Evolutionary conservation across 495 filamentous ascomycete genomes (phyloP).

Genomic region (Immersiella caudata): DNA sequence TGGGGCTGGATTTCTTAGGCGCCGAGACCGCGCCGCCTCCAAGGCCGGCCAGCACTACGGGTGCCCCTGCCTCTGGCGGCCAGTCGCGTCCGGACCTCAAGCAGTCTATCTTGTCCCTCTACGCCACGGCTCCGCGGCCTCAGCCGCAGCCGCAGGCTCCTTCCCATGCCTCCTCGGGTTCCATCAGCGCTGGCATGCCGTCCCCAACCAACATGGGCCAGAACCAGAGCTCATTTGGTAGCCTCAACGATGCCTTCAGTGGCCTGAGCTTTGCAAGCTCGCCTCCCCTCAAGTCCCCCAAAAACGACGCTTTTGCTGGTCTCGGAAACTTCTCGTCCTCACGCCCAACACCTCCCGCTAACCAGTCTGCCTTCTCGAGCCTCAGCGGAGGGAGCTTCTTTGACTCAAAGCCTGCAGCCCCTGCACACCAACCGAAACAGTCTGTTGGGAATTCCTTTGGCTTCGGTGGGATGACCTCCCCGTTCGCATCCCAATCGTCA

Average conservation of each 20-base stretch:
- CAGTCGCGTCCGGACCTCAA: constrained; percentile 92
- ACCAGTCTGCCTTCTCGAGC: constrained; percentile 58
- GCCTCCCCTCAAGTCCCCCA: constrained; percentile 55
- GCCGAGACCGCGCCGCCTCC: constrained; percentile 64
- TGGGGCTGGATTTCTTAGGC: constrained; percentile 93
- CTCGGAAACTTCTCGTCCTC: constrained; percentile 64
- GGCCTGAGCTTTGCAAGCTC: constrained; percentile 69
- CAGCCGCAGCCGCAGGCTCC: constrained; percentile 60
- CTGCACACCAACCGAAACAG: constrained; percentile 53
- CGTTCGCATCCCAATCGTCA: constrained; percentile 44
- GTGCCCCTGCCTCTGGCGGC: constrained; percentile 56
- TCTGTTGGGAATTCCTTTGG: constrained; percentile 48
- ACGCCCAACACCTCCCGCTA: constrained; percentile 55
- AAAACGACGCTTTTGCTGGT: constrained; percentile 71
- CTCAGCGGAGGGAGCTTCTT: constrained; percentile 78
- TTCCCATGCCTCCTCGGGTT: constrained; percentile 45
- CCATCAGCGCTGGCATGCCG: constrained; percentile 59
- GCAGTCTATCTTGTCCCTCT: constrained; percentile 94
- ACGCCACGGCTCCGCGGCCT: constrained; percentile 71
- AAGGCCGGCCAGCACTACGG: constrained; percentile 72
- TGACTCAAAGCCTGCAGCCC: constrained; percentile 64
- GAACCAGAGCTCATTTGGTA: constrained; percentile 61
- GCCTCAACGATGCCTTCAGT: constrained; percentile 86
- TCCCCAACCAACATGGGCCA: constrained; percentile 47
- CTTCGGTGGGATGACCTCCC: constrained; percentile 58